These are phyloP conservation scores for Aspergillus costaricaensis DNA, from an alignment of 2,329 filamentous ascomycete genomes.

Conservation along the genomic window DNA sequence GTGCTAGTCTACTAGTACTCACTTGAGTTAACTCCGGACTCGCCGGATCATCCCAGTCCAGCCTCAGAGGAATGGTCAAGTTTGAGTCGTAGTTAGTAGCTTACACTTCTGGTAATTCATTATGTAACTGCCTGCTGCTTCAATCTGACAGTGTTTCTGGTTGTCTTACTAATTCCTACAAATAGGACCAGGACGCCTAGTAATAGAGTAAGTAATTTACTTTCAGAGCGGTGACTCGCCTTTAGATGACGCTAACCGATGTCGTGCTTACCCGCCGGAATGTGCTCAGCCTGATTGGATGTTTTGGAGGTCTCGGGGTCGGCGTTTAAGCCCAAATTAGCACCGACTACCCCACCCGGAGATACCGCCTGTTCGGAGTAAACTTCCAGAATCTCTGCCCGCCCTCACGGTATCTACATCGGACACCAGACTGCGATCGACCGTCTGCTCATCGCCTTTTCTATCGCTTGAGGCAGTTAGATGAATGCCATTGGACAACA, in stretches of 20 bases:
- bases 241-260: background rate
- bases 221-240: background rate
- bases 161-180: background rate
- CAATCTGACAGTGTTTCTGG: background rate
- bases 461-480: background rate
- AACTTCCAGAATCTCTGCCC: slow-evolving; percentile 3
- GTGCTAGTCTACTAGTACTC: too few species aligned
- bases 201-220: background rate
- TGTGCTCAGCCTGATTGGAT: background rate
- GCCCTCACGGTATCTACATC: background rate
- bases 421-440: background rate
- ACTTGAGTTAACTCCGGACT: too few species aligned
- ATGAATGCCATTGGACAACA: background rate
- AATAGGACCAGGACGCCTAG: background rate
- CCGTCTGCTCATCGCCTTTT: background rate
- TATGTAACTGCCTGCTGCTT: too few species aligned
- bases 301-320: background rate
- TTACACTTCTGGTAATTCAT: too few species aligned
- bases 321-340: background rate
- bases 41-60: too few species aligned
- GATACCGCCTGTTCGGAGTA: background rate
- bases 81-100: too few species aligned
- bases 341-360: background rate
- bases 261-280: background rate
- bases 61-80: too few species aligned